phyloP scores from a whole-genome alignment of 495 filamentous ascomycete species.

The Penicillium dipodomyicola region DNA sequence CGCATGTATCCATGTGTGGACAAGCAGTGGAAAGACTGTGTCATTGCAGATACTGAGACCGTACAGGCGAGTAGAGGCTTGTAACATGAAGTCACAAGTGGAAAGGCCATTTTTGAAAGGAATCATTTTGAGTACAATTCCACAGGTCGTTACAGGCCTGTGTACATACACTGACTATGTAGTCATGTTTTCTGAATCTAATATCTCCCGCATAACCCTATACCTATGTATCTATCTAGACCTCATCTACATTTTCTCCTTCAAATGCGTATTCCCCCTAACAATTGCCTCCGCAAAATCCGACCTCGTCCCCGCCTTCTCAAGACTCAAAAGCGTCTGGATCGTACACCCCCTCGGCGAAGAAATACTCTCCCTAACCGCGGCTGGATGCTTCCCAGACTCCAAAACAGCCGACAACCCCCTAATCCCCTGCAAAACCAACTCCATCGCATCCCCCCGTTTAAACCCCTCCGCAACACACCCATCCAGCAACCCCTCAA shows the following conservation, averaged over 20 bases:
- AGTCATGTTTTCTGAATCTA: neutral
- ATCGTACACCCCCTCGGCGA: constrained; percentile 40
- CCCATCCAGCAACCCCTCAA: constrained; percentile 42
- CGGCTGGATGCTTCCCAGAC: constrained; percentile 34
- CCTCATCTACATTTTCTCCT: constrained; percentile 11
- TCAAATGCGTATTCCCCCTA: constrained; percentile 26
- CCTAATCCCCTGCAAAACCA: constrained; percentile 31
- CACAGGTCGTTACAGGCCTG: no score
- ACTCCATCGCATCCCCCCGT: constrained; percentile 34
- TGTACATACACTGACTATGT: constrained; percentile 15
- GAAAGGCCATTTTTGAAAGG: no score
- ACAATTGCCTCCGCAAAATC: constrained; percentile 28
- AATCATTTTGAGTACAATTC: no score
- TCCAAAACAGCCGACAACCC: constrained; percentile 35
- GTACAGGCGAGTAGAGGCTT: no score
- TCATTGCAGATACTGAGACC: no score
- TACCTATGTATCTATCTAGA: neutral
- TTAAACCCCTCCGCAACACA: constrained; percentile 39
- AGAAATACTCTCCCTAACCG: constrained; percentile 37
- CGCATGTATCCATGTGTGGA: no score
- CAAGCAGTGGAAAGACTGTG: no score
- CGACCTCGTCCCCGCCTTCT: constrained; percentile 32
- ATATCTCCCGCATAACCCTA: neutral
- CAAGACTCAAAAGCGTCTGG: constrained; percentile 31
- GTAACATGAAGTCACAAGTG: no score